Conservation (phyloP, 495 filamentous ascomycete genomes). For the Penicillium herquei region DNA sequence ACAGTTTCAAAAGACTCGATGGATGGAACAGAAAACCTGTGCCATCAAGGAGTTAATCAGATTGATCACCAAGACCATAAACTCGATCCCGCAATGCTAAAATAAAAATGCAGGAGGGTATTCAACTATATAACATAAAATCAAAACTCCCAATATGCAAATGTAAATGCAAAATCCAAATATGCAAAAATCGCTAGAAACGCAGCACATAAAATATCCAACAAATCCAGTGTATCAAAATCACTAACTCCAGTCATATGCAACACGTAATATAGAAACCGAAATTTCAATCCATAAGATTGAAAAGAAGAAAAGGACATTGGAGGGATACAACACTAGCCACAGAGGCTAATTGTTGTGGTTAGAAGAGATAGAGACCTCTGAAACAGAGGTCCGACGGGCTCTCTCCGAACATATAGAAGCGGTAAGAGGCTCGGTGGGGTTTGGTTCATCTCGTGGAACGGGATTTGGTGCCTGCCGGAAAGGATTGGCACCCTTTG, state of each 20-base stretch:
- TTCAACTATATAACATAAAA: constrained; percentile 21
- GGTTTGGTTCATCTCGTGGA: constrained; percentile 28
- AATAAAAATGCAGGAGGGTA: constrained; percentile 14
- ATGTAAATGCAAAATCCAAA: neutral
- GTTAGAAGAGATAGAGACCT: constrained; percentile 28
- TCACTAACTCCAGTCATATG: constrained; percentile 12
- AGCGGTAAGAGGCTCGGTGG: constrained; percentile 34
- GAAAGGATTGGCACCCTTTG: constrained; percentile 21
- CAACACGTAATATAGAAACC: constrained; percentile 6
- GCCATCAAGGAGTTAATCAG: constrained; percentile 25
- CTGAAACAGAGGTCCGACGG: constrained; percentile 8
- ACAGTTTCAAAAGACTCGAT: constrained; percentile 21
- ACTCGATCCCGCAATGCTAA: constrained; percentile 10
- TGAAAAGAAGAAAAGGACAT: too few species aligned
- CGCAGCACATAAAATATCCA: constrained; percentile 6
- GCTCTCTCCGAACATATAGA: constrained; percentile 13
- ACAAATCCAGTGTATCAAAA: constrained; percentile 8
- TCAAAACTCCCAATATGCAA: constrained; percentile 11
- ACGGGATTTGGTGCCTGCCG: constrained; percentile 18
- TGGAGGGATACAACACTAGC: too few species aligned
- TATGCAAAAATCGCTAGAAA: constrained; percentile 14
- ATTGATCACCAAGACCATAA: constrained; percentile 17
- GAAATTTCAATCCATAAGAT: too few species aligned
- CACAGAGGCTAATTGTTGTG: constrained; percentile 16
- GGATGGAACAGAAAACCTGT: constrained; percentile 22